phyloP scores from a whole-genome alignment of 768 basidiomycete genomes.

The Kwoniella newhampshirensis region DNA sequence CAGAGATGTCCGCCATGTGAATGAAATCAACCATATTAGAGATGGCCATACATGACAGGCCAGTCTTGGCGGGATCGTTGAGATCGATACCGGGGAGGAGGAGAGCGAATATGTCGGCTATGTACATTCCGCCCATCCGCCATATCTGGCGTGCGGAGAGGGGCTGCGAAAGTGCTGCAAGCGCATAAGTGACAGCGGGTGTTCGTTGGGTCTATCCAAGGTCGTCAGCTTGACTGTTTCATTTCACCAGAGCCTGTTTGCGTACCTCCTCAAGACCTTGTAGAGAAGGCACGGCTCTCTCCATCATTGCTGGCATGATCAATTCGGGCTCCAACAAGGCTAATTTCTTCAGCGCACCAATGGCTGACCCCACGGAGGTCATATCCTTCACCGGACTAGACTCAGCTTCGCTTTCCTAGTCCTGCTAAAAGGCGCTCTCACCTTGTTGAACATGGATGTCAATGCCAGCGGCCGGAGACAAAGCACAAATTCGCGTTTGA shows the following conservation, averaged over 20 bases:
- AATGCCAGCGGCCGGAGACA: constrained; percentile 76
- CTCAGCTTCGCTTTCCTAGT: no score
- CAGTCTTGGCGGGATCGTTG: constrained; percentile 53
- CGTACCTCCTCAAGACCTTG: constrained; percentile 80
- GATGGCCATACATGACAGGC: constrained; percentile 46
- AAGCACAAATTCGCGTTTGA: constrained; percentile 82
- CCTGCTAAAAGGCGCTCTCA: constrained; percentile 11
- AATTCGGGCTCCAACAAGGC: constrained; percentile 81
- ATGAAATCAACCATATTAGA: constrained; percentile 48
- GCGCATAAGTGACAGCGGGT: constrained; percentile 77
- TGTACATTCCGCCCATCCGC: constrained; percentile 76
- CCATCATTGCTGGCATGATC: constrained; percentile 74
- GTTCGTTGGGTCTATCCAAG: constrained; percentile 79
- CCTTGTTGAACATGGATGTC: constrained; percentile 84
- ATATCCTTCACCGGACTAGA: constrained; percentile 56
- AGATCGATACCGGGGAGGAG: constrained; percentile 84
- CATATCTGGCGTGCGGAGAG: constrained; percentile 76
- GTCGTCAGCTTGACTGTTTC: constrained; percentile 2
- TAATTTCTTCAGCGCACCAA: constrained; percentile 78
- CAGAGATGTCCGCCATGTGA: constrained; percentile 36
- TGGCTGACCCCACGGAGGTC: constrained; percentile 70
- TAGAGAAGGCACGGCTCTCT: constrained; percentile 80
- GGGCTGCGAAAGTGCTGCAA: constrained; percentile 75
- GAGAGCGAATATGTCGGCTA: constrained; percentile 74
- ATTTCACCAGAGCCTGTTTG: not conserved